These are phyloP conservation scores for Drosera spatulata DNA, from an alignment of 179 eudicot genomes.

Conservation along the genomic window DNA sequence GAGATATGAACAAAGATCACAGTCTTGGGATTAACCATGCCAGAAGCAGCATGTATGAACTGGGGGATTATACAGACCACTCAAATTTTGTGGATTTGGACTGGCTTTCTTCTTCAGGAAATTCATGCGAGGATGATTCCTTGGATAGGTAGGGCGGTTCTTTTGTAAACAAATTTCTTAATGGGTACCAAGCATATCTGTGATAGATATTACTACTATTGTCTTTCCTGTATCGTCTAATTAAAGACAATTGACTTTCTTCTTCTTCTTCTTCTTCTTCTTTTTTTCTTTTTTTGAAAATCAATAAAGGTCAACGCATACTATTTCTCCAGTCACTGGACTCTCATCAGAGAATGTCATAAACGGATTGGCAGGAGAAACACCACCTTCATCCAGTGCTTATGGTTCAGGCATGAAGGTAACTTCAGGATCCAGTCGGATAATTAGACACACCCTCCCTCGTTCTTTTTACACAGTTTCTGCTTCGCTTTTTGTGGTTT, in stretches of 20 bases:
- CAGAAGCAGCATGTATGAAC: slow-evolving; percentile 25
- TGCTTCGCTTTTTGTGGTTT: no score
- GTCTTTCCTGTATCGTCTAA: no score
- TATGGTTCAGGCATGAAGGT: slow-evolving; percentile 59
- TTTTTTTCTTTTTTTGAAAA: background rate
- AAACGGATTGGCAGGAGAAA: slow-evolving; percentile 36
- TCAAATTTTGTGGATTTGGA: slow-evolving; percentile 84
- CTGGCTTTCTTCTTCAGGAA: slow-evolving; percentile 90
- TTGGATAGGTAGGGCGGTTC: slow-evolving; percentile 38
- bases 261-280: no score
- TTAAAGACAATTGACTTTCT: no score
- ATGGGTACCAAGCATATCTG: no score
- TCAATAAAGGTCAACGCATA: slow-evolving; percentile 34
- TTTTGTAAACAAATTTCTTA: no score
- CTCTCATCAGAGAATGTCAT: slow-evolving; percentile 44
- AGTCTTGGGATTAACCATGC: slow-evolving; percentile 30
- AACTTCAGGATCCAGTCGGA: slow-evolving; percentile 5
- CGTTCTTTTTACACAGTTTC: background rate
- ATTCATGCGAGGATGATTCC: slow-evolving; percentile 84
- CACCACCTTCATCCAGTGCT: slow-evolving; percentile 52
- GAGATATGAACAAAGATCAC: slow-evolving; percentile 48
- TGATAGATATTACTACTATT: no score
- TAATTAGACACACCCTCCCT: background rate
- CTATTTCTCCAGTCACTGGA: slow-evolving; percentile 31
- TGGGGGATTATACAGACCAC: slow-evolving; percentile 46